Base-by-base conservation (phyloP, 176 grass and related monocot species). In the Rhynchospora pubera region DNA sequence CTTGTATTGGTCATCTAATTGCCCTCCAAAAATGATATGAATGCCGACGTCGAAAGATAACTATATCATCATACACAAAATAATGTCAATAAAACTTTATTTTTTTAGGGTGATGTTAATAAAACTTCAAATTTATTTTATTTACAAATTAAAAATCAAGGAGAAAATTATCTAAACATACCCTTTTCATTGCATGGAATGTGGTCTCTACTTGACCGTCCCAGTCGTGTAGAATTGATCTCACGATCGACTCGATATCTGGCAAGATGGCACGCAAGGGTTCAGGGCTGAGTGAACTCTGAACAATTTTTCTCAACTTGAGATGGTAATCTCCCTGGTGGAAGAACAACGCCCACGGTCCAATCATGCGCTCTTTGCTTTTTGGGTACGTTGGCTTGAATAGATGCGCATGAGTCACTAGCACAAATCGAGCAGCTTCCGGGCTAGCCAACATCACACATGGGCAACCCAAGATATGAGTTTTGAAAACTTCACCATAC, bases 371-470 rank as follows among this genome's bases (percentile, higher is more conserved):
- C 79, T 99, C 97, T 91, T 99, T 99, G 89, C 91, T 99, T 15
- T 79, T 87, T 14, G 97, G 97, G 86, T 96, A 99, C 13, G 93
- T 99, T 26, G 96, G 91, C 76, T 87, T 93, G 92, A 99, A 99
- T n/a, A 95, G 87, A 62, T 93, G 53, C 0, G 91, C 87, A 23
- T 83, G 86, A 62, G 76, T 91, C 85, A 95, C 93, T 73, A 99
- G 83, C 10, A 99, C 92, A 79, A 99, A 95, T 74, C 91, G 73
- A 65, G 91, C 92, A 61, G 96, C 96, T 87, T 99, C 93, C 22
- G 96, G 96, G 89, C 93, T 95, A n/a, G 96, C 89, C 79, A 99
- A 86, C 96, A 99, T 99, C 81, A 99, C 93, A 88, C 91, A 99
- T 6, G 93, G 96, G 93, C 84, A 99, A 0, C 96, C 96, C 32